Percentiles rank a stretch among this genome's conserved stretches.
Evolutionary conservation across 1,139 yeast species (phyloP).

Genomic region (Keqinozyma sinolaborantium): DNA sequence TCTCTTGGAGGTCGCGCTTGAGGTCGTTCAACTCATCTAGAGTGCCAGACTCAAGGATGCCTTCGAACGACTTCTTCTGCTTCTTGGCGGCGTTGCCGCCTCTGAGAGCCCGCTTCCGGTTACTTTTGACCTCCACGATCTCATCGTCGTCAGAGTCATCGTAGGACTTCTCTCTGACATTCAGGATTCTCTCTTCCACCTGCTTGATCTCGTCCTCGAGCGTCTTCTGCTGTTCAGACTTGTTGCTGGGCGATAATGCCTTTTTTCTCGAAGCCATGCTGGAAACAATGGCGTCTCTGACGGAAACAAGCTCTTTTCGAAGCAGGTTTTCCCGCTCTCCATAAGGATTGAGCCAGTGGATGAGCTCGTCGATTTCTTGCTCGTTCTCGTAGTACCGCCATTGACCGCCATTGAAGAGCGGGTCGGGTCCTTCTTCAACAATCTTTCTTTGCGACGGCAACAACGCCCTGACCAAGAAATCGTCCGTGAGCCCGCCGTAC

Average conservation of each 20-base stretch:
- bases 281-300: constrained; percentile 51
- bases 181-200: constrained; percentile 10
- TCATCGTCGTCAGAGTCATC: constrained; percentile 23
- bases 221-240: constrained; percentile 39
- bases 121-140: constrained; percentile 13
- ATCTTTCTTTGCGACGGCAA: constrained; percentile 57
- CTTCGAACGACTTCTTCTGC: constrained; percentile 24
- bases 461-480: constrained; percentile 20
- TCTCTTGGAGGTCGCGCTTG: constrained; percentile 22
- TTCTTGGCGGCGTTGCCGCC: constrained; percentile 8
- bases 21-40: constrained; percentile 22
- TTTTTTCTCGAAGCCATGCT: constrained; percentile 61
- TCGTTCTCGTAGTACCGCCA: constrained; percentile 74
- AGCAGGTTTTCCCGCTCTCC: constrained; percentile 74
- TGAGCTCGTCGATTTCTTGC: constrained; percentile 54
- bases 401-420: constrained; percentile 45
- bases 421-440: constrained; percentile 63
- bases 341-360: constrained; percentile 69
- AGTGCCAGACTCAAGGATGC: constrained; percentile 25
- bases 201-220: constrained; percentile 36
- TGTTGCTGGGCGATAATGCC: constrained; percentile 41
- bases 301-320: constrained; percentile 54
- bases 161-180: constrained; percentile 18
- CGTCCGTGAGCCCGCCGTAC: constrained; percentile 39
- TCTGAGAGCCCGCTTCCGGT: constrained; percentile 15